These are phyloP conservation scores for Ceratopteris richardii DNA, from an alignment of 75 land plant species.

Conservation along the genomic window DNA sequence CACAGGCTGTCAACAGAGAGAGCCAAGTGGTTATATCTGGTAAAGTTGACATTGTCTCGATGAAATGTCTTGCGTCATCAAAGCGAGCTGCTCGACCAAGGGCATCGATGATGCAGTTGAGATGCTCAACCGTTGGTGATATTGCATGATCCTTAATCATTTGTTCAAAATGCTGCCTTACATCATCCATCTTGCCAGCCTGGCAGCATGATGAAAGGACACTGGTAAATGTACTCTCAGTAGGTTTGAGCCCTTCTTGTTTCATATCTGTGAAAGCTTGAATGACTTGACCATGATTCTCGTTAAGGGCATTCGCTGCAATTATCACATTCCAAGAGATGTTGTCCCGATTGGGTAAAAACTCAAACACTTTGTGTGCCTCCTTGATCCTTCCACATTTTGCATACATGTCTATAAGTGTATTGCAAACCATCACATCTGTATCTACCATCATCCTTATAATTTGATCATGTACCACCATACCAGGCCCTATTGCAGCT, in stretches of 20 bases:
- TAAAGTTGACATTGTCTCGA: background rate
- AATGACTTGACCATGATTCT: background rate
- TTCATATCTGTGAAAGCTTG: constrained; percentile 7
- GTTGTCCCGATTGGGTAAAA: constrained; percentile 11
- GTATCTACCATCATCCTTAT: constrained; percentile 17
- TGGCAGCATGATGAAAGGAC: constrained; percentile 8
- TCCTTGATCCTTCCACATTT: constrained; percentile 29
- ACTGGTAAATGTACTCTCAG: constrained; percentile 2
- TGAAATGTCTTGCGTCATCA: constrained; percentile 5
- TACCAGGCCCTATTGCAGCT: constrained; percentile 24
- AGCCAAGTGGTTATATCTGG: constrained; percentile 1
- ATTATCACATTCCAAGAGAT: constrained; percentile 35
- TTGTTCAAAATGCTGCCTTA: background rate
- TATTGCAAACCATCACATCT: constrained; percentile 16
- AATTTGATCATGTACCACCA: constrained; percentile 36
- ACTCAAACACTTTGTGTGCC: constrained; percentile 13
- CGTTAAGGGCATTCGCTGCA: constrained; percentile 6
- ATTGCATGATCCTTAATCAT: constrained; percentile 5
- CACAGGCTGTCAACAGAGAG: constrained; percentile 4
- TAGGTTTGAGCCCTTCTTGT: background rate
- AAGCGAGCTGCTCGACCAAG: constrained; percentile 12
- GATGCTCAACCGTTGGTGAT: background rate
- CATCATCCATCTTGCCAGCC: constrained; percentile 2
- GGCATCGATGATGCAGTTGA: constrained; percentile 11
- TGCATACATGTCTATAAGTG: constrained; percentile 38